These are phyloP conservation scores for Nicotiana otophora DNA, from an alignment of 257 asterid species.

Conservation along the genomic window DNA sequence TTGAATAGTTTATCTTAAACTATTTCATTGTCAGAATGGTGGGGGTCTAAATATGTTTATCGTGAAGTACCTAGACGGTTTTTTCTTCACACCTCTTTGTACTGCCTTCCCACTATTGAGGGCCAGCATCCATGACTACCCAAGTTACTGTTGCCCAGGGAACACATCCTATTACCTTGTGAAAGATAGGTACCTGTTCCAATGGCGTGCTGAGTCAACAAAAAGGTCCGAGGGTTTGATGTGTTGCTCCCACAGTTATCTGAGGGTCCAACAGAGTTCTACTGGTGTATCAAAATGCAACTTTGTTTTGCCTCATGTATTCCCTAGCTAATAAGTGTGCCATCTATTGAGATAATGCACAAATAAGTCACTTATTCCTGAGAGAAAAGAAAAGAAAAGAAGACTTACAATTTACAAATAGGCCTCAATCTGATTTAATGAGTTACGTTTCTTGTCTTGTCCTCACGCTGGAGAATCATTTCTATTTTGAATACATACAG, in stretches of 20 bases:
- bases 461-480: not conserved
- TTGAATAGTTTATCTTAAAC: not conserved
- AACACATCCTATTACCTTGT: not conserved
- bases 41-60: not conserved
- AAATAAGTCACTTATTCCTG: not conserved
- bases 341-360: not conserved
- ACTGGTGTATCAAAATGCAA: not conserved
- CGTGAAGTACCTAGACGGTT: not conserved
- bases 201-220: not conserved
- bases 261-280: not conserved
- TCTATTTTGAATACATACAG: constrained; percentile 32
- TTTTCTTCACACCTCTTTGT: not conserved
- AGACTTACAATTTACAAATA: not conserved
- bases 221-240: not conserved
- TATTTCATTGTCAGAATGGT: not conserved
- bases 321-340: not conserved
- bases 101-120: not conserved
- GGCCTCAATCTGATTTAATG: not conserved
- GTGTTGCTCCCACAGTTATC: not conserved
- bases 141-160: not conserved
- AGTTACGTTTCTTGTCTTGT: not conserved
- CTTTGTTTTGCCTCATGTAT: not conserved
- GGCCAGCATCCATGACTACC: not conserved
- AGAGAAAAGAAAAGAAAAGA: not conserved
- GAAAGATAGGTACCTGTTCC: not conserved